Conservation (phyloP, 495 filamentous ascomycete species). For the Penicillium silybi region DNA sequence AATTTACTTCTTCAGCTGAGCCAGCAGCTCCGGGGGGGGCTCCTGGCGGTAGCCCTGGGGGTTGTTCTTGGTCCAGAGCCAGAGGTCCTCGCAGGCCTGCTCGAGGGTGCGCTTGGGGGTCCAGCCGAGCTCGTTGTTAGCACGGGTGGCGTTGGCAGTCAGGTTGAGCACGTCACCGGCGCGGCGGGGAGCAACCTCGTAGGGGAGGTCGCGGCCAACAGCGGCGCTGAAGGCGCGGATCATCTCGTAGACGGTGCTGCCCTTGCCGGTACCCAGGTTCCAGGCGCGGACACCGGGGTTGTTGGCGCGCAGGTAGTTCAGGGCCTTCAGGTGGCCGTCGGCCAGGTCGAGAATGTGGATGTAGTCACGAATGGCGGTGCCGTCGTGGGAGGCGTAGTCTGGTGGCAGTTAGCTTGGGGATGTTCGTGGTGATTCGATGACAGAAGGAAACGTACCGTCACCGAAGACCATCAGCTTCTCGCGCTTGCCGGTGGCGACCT, state of each 20-base stretch:
- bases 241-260: constrained; percentile 96
- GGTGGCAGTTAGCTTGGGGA: not conserved
- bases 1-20: constrained; percentile 60
- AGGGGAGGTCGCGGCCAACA: constrained; percentile 79
- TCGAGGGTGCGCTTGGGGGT: constrained; percentile 87
- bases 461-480: constrained; percentile 95
- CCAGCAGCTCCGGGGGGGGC: constrained; percentile 78
- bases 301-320: constrained; percentile 84
- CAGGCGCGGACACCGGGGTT: constrained; percentile 92
- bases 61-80: constrained; percentile 95
- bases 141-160: constrained; percentile 83
- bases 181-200: constrained; percentile 79
- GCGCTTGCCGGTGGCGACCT: constrained; percentile 91
- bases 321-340: constrained; percentile 81
- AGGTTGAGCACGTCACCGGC: constrained; percentile 91
- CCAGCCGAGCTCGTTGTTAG: constrained; percentile 87
- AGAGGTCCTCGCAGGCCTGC: constrained; percentile 88
- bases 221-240: constrained; percentile 87
- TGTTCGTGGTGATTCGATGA: not conserved
- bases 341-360: constrained; percentile 87
- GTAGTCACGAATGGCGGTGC: constrained; percentile 75
- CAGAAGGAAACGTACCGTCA: constrained; percentile 59
- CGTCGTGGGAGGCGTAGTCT: constrained; percentile 90
- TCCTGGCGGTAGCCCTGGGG: constrained; percentile 89
- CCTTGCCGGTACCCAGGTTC: constrained; percentile 95